Base-by-base conservation (phyloP, 2,329 filamentous ascomycete genomes). In the Colletotrichum orbiculare region DNA sequence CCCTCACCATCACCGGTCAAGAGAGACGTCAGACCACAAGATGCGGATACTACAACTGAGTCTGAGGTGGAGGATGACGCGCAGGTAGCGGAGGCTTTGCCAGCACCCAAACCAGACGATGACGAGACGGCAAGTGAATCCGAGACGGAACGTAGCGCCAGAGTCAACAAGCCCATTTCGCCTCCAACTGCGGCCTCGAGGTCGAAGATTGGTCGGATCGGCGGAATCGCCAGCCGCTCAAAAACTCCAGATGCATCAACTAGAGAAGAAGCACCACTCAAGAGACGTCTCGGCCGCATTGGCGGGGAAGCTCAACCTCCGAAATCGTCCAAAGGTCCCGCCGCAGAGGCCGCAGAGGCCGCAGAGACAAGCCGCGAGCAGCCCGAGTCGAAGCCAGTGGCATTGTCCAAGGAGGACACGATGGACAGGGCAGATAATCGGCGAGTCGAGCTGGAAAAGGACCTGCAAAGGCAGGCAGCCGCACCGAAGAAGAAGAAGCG, bases 401-500 rank as follows among this genome's bases (percentile, higher is more conserved):
- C 75, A 12, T 71, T 74, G 54, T 70, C 73, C 35, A 77, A 79
- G 60, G 81, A 83, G 66, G 81, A 78, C 0, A 81, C 81, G 3
- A 75, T 78, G 67, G 81, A 84, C 54, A 74, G 79, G 34, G 83
- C 84, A 3, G 81, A 85, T 63, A 77, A 82, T 41, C 83, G 81
- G 65, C 78, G 85, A 54, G 77, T 80, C n/a, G 83, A 87, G 68
- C 73, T 86, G 35, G 81, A 83, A 60, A 78, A 75, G 60, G 82
- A 87, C 41, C 73, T 86, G 12, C 80, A 85, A 67, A 81, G 72
- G 64, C 84, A 83, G 70, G 79, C 79, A 3, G 78, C 81, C 0
- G 80, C 79, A 15, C 85, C 85, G 5, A 78, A 76, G 7, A 85
- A 82, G 73, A 88, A 88, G 77, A 87, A 86, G 74, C 77, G 85